Conservation (phyloP, 352 stramenopile genomes). For the Globisporangium mamillatum region DNA sequence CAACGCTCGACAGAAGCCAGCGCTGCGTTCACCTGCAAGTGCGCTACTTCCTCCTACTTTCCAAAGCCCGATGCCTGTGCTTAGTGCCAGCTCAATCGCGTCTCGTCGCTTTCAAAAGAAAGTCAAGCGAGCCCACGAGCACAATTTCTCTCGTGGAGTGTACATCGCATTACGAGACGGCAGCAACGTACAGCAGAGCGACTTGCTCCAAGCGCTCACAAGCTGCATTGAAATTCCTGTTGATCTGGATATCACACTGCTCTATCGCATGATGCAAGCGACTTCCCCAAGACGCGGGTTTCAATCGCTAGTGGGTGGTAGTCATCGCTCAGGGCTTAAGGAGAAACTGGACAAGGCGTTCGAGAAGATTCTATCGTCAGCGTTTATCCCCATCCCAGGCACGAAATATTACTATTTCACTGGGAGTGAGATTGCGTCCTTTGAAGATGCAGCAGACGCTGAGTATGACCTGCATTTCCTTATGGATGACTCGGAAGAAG, state of each 20-base stretch:
- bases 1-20: constrained; percentile 20
- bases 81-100: constrained; percentile 28
- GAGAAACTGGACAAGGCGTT: constrained; percentile 70
- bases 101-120: constrained; percentile 72
- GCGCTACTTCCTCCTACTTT: constrained; percentile 1
- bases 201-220: constrained; percentile 83
- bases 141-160: constrained; percentile 87
- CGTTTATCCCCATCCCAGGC: constrained; percentile 62
- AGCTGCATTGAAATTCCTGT: constrained; percentile 83
- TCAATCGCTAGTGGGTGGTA: constrained; percentile 39
- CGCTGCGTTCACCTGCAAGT: constrained; percentile 18
- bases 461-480: constrained; percentile 64
- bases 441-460: constrained; percentile 54
- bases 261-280: constrained; percentile 82
- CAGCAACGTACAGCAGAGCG: constrained; percentile 71
- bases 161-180: constrained; percentile 80
- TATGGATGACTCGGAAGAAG: constrained; percentile 58
- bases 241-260: constrained; percentile 84
- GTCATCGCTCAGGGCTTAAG: constrained; percentile 49
- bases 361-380: constrained; percentile 53
- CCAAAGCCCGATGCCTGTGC: constrained; percentile 14
- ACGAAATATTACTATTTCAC: constrained; percentile 87
- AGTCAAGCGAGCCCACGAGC: constrained; percentile 81
- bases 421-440: constrained; percentile 49
- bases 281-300: constrained; percentile 14